A percentile compares a stretch with the other conserved stretches of the same genome.
These are phyloP conservation scores for Nemania serpens DNA, from an alignment of 2,329 filamentous ascomycete species.

Conservation along the genomic window DNA sequence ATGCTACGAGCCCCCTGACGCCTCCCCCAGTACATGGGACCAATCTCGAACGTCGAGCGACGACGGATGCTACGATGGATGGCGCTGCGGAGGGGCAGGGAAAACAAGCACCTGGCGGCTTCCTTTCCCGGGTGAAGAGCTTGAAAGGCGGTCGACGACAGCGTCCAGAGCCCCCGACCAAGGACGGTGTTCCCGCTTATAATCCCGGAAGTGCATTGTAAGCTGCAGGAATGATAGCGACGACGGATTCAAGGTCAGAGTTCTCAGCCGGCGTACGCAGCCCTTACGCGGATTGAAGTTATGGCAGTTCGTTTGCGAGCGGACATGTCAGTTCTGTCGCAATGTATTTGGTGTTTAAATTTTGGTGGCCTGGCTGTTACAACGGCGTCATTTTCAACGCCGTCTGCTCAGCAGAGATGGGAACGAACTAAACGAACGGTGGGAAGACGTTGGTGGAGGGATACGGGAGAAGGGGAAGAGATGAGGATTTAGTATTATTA, in stretches of 20 bases:
- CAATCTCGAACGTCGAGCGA: constrained; percentile 66
- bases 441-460: not conserved
- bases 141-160: constrained; percentile 71
- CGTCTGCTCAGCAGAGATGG: not conserved
- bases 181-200: constrained; percentile 25
- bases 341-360: constrained; percentile 11
- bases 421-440: not conserved
- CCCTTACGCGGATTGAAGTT: too few relatives aligned
- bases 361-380: constrained; percentile 1
- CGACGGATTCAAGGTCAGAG: not conserved
- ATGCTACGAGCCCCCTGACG: constrained; percentile 49
- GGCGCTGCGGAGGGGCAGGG: constrained; percentile 47
- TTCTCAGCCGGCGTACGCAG: too few relatives aligned
- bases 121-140: constrained; percentile 81
- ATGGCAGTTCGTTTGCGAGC: not conserved
- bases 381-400: constrained; percentile 2
- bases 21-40: constrained; percentile 53
- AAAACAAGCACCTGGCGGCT: constrained; percentile 59
- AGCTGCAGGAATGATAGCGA: not conserved
- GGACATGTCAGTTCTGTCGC: not conserved
- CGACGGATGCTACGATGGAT: constrained; percentile 56
- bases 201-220: constrained; percentile 33
- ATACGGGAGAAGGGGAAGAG: constrained; percentile 13
- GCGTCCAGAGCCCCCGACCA: constrained; percentile 43
- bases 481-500: constrained; percentile 23